These are phyloP conservation scores for Ganoderma lucidum DNA, from an alignment of 1,284 basidiomycete genomes.

Conservation along the genomic window DNA sequence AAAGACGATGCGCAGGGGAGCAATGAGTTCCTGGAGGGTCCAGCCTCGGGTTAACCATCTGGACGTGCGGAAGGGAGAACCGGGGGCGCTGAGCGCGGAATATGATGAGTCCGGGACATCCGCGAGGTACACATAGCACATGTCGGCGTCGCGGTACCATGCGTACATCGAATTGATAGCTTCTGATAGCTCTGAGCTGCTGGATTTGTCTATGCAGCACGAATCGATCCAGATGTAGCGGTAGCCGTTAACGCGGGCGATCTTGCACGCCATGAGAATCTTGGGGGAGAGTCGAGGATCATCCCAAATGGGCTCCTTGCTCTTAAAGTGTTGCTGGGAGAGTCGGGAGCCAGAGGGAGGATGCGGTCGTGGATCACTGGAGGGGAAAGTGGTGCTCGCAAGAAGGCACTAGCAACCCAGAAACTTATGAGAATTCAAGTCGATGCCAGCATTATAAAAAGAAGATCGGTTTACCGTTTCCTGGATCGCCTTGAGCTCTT, in stretches of 20 bases:
- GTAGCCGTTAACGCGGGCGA: not conserved
- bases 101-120: slow-evolving; percentile 19
- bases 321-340: not conserved
- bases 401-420: not conserved
- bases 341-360: not conserved
- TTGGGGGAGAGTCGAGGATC: not conserved
- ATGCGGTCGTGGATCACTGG: too few species aligned
- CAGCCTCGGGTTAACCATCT: not conserved
- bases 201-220: not conserved
- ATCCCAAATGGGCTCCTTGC: not conserved
- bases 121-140: not conserved
- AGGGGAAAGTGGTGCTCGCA: not conserved
- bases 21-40: slow-evolving; percentile 5
- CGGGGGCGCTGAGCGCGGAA: not conserved
- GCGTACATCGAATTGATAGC: not conserved
- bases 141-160: not conserved
- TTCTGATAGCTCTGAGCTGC: not conserved
- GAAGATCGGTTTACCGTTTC: not conserved
- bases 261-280: not conserved
- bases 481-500: not conserved
- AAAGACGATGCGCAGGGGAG: not conserved
- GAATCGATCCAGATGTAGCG: slow-evolving; percentile 1
- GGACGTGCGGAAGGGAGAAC: not conserved
- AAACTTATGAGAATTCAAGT: not conserved
- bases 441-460: not conserved